Percentiles rank a stretch among this genome's conserved stretches.
Evolutionary conservation across 129 eudicot species (phyloP).

Genomic region (Lactuca sativa): DNA sequence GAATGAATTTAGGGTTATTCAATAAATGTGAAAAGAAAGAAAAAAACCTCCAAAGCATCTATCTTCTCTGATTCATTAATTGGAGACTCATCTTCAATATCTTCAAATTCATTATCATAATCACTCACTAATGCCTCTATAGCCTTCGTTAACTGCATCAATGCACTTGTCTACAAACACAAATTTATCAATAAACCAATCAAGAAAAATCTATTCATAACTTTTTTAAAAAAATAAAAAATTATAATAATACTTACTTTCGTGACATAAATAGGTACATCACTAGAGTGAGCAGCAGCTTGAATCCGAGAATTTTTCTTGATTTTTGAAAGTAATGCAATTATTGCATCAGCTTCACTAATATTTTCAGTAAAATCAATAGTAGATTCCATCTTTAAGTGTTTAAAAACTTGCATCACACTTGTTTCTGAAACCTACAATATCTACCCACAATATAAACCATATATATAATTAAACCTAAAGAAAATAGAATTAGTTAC

Average conservation of each 20-base stretch:
- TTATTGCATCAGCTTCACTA: slow-evolving; percentile 88
- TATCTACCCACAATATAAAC: slow-evolving; percentile 35
- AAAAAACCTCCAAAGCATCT: slow-evolving; percentile 90
- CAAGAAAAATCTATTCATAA: slow-evolving; percentile 11
- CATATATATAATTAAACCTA: background rate
- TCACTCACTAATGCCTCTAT: slow-evolving; percentile 62
- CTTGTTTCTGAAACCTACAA: slow-evolving; percentile 78
- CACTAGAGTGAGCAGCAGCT: slow-evolving; percentile 89
- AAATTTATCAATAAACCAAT: slow-evolving; percentile 16
- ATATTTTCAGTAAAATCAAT: slow-evolving; percentile 81
- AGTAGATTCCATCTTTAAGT: slow-evolving; percentile 56
- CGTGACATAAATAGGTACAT: slow-evolving; percentile 70
- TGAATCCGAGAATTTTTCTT: slow-evolving; percentile 87
- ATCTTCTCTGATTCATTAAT: slow-evolving; percentile 67
- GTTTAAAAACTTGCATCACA: slow-evolving; percentile 63
- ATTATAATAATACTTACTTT: slow-evolving; percentile 44
- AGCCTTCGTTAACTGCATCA: slow-evolving; percentile 69
- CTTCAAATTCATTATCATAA: slow-evolving; percentile 68
- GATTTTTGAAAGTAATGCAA: slow-evolving; percentile 78
- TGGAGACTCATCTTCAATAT: slow-evolving; percentile 52
- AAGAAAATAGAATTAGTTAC: background rate
- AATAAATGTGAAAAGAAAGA: slow-evolving; percentile 9
- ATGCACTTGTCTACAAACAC: slow-evolving; percentile 65
- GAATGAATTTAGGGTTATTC: background rate
- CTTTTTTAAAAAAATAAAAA: background rate